phyloP scores from a whole-genome alignment of 2,329 filamentous ascomycete species.

The Aureobasidium sp. region DNA sequence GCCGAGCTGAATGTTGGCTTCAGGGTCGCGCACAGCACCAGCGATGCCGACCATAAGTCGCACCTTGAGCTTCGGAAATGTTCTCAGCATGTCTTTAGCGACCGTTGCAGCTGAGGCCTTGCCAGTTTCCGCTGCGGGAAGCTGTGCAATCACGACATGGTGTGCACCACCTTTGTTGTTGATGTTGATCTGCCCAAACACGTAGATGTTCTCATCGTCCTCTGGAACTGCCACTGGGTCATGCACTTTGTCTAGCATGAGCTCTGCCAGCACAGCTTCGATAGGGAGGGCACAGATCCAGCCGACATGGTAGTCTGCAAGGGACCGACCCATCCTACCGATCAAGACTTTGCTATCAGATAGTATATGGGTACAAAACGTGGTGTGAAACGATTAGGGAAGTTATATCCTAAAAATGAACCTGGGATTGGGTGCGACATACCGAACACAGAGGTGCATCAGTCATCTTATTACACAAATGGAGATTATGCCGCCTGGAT shows the following conservation, averaged over 20 bases:
- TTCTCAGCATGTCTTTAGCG: conserved; percentile 17
- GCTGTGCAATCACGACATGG: conserved; percentile 19
- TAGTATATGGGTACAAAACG: too few relatives aligned
- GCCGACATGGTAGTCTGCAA: background rate
- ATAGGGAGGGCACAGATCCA: conserved; percentile 16
- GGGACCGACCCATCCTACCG: too few relatives aligned
- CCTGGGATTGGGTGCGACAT: too few relatives aligned
- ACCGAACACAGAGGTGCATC: too few relatives aligned
- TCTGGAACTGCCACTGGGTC: background rate
- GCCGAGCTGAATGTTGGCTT: conserved; percentile 20
- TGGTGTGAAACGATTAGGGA: too few relatives aligned
- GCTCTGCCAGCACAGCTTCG: conserved; percentile 9
- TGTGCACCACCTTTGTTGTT: background rate
- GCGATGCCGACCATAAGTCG: conserved; percentile 21
- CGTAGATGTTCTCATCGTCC: background rate
- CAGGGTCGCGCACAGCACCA: conserved; percentile 18
- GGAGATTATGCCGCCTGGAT: too few relatives aligned
- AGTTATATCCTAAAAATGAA: too few relatives aligned
- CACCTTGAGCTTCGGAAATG: conserved; percentile 14
- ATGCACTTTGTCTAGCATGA: conserved; percentile 15
- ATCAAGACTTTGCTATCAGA: too few relatives aligned
- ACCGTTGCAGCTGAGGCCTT: conserved; percentile 18
- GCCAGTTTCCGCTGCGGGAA: conserved; percentile 17
- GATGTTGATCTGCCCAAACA: background rate
- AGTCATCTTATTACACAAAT: too few relatives aligned